These are phyloP conservation scores for Cladosporium sp. DNA, from an alignment of 2,329 filamentous ascomycete species.

Conservation along the genomic window DNA sequence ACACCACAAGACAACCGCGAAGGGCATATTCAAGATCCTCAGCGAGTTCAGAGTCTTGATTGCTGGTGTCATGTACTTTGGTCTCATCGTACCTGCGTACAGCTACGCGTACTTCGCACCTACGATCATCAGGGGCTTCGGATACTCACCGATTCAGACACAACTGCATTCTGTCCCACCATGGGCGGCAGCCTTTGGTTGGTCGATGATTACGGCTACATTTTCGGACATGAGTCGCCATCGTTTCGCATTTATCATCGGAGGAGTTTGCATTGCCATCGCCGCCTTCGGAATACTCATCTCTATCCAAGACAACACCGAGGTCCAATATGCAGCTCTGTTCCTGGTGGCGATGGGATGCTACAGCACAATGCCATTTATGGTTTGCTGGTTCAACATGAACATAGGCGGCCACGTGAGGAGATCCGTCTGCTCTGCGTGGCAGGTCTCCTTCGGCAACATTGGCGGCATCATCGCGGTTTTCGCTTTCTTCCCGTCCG, in stretches of 20 bases:
- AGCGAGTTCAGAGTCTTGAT: constrained; percentile 47
- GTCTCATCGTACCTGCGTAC: constrained; percentile 40
- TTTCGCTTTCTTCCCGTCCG: constrained; percentile 48
- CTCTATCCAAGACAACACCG: constrained; percentile 61
- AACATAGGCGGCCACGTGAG: constrained; percentile 50
- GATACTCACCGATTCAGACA: constrained; percentile 50
- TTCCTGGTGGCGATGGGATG: constrained; percentile 68
- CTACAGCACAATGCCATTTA: constrained; percentile 88
- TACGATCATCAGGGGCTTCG: constrained; percentile 45
- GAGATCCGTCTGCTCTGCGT: constrained; percentile 45
- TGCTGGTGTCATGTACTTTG: constrained; percentile 51
- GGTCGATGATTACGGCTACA: constrained; percentile 71
- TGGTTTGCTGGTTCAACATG: constrained; percentile 53
- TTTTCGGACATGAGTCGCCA: constrained; percentile 69
- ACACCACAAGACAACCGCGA: constrained; percentile 40
- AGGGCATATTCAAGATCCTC: constrained; percentile 44
- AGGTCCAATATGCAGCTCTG: constrained; percentile 71
- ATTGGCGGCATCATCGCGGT: constrained; percentile 51
- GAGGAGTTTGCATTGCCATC: constrained; percentile 66
- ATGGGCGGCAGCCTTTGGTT: constrained; percentile 70
- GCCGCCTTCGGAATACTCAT: constrained; percentile 73
- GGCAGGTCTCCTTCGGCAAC: constrained; percentile 46
- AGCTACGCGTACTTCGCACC: constrained; percentile 47
- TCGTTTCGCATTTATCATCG: constrained; percentile 68
- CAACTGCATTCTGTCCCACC: constrained; percentile 54